These are phyloP conservation scores for Juglanconis oblonga DNA, from an alignment of 2,329 filamentous ascomycete species.

Conservation along the genomic window DNA sequence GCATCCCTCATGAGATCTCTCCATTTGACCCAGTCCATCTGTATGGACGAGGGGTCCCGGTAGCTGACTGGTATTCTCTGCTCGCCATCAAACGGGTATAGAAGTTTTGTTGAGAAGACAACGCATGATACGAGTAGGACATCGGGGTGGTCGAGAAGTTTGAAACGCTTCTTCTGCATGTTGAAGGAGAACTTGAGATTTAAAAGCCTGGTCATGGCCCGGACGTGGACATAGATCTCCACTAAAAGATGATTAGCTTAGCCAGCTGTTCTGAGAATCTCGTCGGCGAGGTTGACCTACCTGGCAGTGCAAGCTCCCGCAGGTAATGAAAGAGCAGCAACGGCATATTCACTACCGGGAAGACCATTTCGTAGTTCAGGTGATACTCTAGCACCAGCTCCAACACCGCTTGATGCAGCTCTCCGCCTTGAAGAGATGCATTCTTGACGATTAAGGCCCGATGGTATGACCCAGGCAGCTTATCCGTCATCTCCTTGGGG, in stretches of 20 bases:
- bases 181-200: conserved; percentile 58
- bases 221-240: conserved; percentile 60
- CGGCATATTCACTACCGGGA: conserved; percentile 71
- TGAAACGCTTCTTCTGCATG: conserved; percentile 39
- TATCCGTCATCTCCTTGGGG: conserved; percentile 56
- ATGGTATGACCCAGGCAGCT: conserved; percentile 62
- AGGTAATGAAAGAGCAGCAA: conserved; percentile 68
- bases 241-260: conserved; percentile 42
- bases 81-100: conserved; percentile 69
- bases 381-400: conserved; percentile 63
- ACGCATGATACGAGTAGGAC: conserved; percentile 68
- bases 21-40: conserved; percentile 75
- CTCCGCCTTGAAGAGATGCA: conserved; percentile 45
- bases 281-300: conserved; percentile 40
- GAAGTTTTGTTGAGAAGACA: conserved; percentile 73
- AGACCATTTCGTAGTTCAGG: conserved; percentile 64
- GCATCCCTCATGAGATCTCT: conserved; percentile 41
- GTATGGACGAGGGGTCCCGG: conserved; percentile 55
- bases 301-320: conserved; percentile 69
- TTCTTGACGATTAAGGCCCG: conserved; percentile 52
- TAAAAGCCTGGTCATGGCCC: conserved; percentile 51
- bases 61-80: conserved; percentile 46
- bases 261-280: conserved; percentile 1
- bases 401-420: conserved; percentile 63
- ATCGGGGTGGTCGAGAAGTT: conserved; percentile 67